phyloP scores from a whole-genome alignment of 2,329 filamentous ascomycete genomes.

The Ophiocordyceps polyrhachis-furcata region DNA sequence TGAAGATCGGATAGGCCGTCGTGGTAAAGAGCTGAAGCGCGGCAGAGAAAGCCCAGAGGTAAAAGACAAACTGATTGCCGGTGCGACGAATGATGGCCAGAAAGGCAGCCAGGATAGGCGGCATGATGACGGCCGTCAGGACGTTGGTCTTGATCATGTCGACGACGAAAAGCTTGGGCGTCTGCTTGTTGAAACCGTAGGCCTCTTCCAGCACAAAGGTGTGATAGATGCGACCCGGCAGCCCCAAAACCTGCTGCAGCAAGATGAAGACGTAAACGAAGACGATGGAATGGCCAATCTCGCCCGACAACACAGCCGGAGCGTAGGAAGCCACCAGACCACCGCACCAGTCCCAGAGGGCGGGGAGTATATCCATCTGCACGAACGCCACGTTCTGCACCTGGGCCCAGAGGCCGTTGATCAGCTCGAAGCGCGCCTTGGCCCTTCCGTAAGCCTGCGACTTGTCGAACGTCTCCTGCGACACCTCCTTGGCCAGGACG shows the following conservation, averaged over 20 bases:
- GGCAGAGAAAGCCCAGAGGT: slow-evolving; percentile 85
- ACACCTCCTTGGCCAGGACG: slow-evolving; percentile 74
- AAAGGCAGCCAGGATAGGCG: slow-evolving; percentile 81
- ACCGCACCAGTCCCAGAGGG: slow-evolving; percentile 74
- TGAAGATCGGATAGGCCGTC: slow-evolving; percentile 86
- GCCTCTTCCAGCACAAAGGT: slow-evolving; percentile 92
- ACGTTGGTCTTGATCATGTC: slow-evolving; percentile 86
- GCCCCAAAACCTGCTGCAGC: slow-evolving; percentile 57
- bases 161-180: slow-evolving; percentile 65
- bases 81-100: slow-evolving; percentile 88
- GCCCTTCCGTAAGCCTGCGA: slow-evolving; percentile 90
- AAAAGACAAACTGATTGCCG: slow-evolving; percentile 91
- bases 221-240: slow-evolving; percentile 77
- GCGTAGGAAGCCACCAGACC: slow-evolving; percentile 53
- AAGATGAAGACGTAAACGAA: slow-evolving; percentile 81
- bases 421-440: slow-evolving; percentile 77
- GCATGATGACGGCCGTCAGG: slow-evolving; percentile 59
- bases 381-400: slow-evolving; percentile 79
- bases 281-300: slow-evolving; percentile 82
- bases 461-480: slow-evolving; percentile 82
- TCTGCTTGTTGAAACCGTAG: slow-evolving; percentile 99
- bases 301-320: slow-evolving; percentile 64
- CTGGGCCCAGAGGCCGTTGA: slow-evolving; percentile 68
- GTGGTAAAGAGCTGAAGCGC: slow-evolving; percentile 85
- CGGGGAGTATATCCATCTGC: slow-evolving; percentile 77